Conservation (phyloP, 805 yeast genomes). For the Groenewaldozyma tartarivorans region DNA sequence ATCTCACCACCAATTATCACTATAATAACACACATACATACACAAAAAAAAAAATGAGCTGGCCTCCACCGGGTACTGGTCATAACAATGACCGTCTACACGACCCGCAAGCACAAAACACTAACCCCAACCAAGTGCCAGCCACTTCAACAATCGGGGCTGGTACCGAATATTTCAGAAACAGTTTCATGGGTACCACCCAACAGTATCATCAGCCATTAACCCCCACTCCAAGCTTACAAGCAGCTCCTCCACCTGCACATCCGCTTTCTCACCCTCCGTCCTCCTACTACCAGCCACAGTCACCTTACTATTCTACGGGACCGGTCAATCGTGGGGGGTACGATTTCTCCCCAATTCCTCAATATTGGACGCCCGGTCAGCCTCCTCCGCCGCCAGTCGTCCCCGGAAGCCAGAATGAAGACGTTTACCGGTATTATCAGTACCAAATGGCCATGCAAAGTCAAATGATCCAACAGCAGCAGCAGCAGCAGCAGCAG, state of each 20-base stretch:
- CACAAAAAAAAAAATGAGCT: too few relatives aligned
- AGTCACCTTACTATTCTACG: not conserved
- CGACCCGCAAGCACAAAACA: too few relatives aligned
- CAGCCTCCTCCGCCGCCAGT: not conserved
- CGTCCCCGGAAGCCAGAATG: not conserved
- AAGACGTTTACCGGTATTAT: not conserved
- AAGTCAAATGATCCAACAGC: slow-evolving; percentile 1
- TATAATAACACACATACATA: too few relatives aligned
- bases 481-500: slow-evolving; percentile 2
- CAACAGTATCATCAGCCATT: too few relatives aligned
- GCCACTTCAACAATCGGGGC: not conserved
- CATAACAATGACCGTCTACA: too few relatives aligned
- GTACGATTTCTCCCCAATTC: not conserved
- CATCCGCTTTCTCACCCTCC: too few relatives aligned
- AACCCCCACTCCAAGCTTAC: too few relatives aligned
- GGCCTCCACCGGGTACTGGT: too few relatives aligned
- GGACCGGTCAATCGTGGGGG: not conserved
- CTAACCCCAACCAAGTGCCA: too few relatives aligned
- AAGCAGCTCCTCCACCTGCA: too few relatives aligned
- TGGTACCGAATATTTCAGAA: not conserved
- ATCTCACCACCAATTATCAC: too few relatives aligned
- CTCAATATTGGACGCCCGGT: not conserved
- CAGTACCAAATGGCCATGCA: slow-evolving; percentile 1
- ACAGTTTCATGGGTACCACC: too few relatives aligned
- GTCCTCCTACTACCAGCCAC: not conserved